phyloP scores from a whole-genome alignment of 2,329 filamentous ascomycete genomes.

The Claviceps pazoutovae region DNA sequence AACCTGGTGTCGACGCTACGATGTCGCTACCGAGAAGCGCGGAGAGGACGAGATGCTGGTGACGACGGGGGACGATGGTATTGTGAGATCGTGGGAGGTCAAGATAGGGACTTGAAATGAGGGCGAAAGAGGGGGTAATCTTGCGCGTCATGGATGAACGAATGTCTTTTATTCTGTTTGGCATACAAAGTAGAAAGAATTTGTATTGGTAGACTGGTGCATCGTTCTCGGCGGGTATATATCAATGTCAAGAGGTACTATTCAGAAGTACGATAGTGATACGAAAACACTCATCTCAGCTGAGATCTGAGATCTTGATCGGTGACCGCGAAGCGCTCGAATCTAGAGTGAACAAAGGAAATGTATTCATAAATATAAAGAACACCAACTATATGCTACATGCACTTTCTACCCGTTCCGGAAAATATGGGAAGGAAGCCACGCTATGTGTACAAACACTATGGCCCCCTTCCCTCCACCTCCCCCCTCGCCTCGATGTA shows the following conservation, averaged over 20 bases:
- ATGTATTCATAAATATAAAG: not conserved
- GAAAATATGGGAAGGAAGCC: constrained; percentile 1
- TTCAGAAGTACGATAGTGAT: no score
- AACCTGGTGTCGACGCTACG: constrained; percentile 69
- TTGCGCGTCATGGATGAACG: no score
- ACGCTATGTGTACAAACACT: constrained; percentile 5
- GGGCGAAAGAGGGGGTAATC: no score
- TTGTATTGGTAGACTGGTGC: no score
- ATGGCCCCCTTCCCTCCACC: not conserved
- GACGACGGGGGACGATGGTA: constrained; percentile 84
- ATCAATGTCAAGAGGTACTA: no score
- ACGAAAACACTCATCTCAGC: no score
- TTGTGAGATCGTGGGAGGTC: constrained; percentile 73
- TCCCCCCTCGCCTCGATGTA: not conserved
- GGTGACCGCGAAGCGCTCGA: no score
- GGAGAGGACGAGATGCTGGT: constrained; percentile 70
- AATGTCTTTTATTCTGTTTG: no score
- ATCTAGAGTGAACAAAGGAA: not conserved
- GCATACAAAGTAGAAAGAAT: no score
- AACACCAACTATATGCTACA: constrained; percentile 4
- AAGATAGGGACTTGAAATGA: not conserved
- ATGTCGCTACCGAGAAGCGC: constrained; percentile 42
- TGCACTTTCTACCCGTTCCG: not conserved
- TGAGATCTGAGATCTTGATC: no score
- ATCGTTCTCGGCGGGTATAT: no score